phyloP scores from a whole-genome alignment of 176 grass and related monocot genomes.

The Oryza brachyantha region DNA sequence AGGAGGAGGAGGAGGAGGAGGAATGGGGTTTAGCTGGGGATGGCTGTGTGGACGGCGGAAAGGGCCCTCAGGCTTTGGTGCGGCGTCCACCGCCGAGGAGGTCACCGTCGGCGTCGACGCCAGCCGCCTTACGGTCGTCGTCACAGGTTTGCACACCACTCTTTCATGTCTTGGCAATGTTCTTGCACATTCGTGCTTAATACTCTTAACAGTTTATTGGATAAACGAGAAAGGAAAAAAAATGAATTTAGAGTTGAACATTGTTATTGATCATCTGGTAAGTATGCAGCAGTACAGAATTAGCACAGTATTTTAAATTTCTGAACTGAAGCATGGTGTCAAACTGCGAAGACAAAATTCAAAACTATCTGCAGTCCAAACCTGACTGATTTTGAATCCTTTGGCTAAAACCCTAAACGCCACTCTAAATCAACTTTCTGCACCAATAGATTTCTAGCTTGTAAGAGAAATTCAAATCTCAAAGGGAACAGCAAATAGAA shows the following conservation, averaged over 20 bases:
- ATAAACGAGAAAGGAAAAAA: background rate
- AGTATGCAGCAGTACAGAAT: background rate
- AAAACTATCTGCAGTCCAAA: background rate
- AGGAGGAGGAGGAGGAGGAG: background rate
- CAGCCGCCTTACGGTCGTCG: conserved; percentile 56
- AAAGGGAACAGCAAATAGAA: background rate
- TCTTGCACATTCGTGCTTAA: background rate
- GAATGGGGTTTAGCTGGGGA: conserved; percentile 33
- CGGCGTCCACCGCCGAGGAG: conserved; percentile 57
- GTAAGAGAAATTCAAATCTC: background rate
- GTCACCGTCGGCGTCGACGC: conserved; percentile 65
- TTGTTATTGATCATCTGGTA: background rate
- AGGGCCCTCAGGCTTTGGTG: conserved; percentile 48
- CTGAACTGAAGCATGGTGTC: background rate
- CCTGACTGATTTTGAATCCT: too few relatives aligned
- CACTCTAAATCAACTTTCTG: background rate
- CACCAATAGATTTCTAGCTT: background rate
- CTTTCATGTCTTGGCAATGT: background rate
- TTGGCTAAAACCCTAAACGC: too few relatives aligned
- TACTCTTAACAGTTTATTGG: background rate
- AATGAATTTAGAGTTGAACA: background rate
- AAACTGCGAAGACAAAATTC: too few relatives aligned
- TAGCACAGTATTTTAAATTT: background rate
- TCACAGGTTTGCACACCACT: conserved; percentile 48
- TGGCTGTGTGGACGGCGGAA: conserved; percentile 23